A percentile compares a stretch with the other conserved stretches of the same genome.
phyloP scores from a whole-genome alignment of 2,329 filamentous ascomycete genomes.

The Penicillium sp. region DNA sequence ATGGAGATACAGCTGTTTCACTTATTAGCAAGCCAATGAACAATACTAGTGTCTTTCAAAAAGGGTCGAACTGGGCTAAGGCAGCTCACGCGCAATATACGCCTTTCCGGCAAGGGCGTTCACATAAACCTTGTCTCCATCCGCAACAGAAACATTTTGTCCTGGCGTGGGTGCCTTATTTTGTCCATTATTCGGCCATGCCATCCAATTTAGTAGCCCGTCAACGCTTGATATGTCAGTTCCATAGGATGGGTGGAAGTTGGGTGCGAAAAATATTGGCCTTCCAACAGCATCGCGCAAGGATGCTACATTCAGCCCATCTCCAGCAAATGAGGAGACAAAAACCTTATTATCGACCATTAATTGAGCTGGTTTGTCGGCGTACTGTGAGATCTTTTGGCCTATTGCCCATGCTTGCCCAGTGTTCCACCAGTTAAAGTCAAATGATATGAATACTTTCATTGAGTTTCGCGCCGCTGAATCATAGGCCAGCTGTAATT shows the following conservation, averaged over 20 bases:
- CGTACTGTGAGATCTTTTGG: constrained; percentile 54
- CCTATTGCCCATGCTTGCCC: constrained; percentile 47
- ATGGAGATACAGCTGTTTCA: constrained; percentile 59
- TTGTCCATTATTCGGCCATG: constrained; percentile 48
- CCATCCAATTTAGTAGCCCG: constrained; percentile 50
- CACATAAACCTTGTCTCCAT: constrained; percentile 44
- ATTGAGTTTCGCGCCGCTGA: constrained; percentile 52
- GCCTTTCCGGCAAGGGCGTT: constrained; percentile 43
- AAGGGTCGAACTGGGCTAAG: too few species aligned
- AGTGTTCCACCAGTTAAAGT: constrained; percentile 56
- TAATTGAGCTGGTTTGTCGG: constrained; percentile 51
- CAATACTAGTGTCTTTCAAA: not conserved
- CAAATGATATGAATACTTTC: constrained; percentile 62
- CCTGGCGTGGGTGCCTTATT: constrained; percentile 55
- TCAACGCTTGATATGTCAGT: constrained; percentile 43
- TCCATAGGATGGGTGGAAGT: constrained; percentile 51
- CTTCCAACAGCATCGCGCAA: constrained; percentile 48
- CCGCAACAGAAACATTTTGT: constrained; percentile 47
- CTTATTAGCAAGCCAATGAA: constrained; percentile 44
- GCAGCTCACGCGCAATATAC: constrained; percentile 55
- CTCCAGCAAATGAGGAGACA: constrained; percentile 59
- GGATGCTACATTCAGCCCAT: constrained; percentile 49
- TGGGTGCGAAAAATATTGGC: constrained; percentile 55
- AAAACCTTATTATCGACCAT: constrained; percentile 55
- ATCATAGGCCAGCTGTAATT: constrained; percentile 54